These are phyloP conservation scores for Fusarium begoniae DNA, from an alignment of 2,329 filamentous ascomycete species.

Conservation along the genomic window DNA sequence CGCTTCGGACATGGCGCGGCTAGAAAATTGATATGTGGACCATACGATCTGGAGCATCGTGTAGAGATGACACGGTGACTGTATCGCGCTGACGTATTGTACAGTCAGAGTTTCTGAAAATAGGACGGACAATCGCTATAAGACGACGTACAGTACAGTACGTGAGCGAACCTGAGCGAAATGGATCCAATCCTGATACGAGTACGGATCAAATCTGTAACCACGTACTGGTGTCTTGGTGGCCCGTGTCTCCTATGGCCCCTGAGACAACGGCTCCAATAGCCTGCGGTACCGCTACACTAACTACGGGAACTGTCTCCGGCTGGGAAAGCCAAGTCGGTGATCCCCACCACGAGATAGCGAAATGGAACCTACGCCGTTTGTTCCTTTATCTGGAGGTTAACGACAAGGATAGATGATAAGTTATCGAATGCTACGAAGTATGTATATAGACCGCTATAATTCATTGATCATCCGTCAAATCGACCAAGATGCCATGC, in stretches of 20 bases:
- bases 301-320: constrained; percentile 42
- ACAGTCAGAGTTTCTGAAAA: constrained; percentile 20
- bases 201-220: constrained; percentile 33
- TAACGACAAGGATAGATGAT: neutral
- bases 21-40: constrained; percentile 16
- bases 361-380: constrained; percentile 4
- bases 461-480: neutral
- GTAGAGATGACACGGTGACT: constrained; percentile 26
- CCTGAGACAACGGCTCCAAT: constrained; percentile 40
- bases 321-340: constrained; percentile 35
- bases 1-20: constrained; percentile 29
- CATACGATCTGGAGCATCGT: constrained; percentile 17
- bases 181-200: constrained; percentile 35
- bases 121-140: constrained; percentile 1
- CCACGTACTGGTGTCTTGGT: constrained; percentile 1
- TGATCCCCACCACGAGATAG: constrained; percentile 14
- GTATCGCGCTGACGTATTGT: constrained; percentile 23
- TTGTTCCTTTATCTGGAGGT: neutral
- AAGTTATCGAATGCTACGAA: neutral
- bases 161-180: constrained; percentile 8
- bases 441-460: constrained; percentile 2
- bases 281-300: constrained; percentile 35
- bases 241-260: constrained; percentile 8
- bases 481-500: neutral
- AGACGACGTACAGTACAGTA: neutral